A percentile compares a stretch with the other conserved stretches of the same genome.
Conservation (phyloP, 2,329 filamentous ascomycete species). For the Exophiala calicioides region DNA sequence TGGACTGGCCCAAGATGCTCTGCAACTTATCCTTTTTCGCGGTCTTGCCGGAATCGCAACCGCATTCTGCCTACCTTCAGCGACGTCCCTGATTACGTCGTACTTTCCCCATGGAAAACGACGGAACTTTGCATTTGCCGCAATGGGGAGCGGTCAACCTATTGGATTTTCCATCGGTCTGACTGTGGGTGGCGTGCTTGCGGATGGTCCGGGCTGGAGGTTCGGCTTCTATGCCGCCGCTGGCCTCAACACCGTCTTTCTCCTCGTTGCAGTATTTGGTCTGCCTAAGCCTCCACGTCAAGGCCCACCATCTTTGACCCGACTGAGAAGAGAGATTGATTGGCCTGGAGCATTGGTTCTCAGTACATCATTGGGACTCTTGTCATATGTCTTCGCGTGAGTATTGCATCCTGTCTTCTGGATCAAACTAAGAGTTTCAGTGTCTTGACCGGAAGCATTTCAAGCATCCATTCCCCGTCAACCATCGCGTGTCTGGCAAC, state of each 20-base stretch:
- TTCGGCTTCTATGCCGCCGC: conserved; percentile 54
- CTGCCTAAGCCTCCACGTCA: conserved; percentile 38
- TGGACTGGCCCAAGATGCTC: conserved; percentile 42
- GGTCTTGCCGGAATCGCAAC: conserved; percentile 49
- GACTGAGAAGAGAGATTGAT: conserved; percentile 50
- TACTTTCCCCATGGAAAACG: conserved; percentile 49
- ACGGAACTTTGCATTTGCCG: conserved; percentile 56
- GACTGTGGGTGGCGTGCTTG: conserved; percentile 52
- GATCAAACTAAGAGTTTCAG: background rate
- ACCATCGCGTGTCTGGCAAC: conserved; percentile 52
- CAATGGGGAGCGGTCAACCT: conserved; percentile 54
- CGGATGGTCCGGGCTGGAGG: conserved; percentile 53
- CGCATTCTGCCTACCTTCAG: conserved; percentile 52
- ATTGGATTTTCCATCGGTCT: conserved; percentile 56
- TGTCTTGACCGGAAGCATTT: conserved; percentile 16
- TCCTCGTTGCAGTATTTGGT: conserved; percentile 40
- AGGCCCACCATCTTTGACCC: conserved; percentile 29
- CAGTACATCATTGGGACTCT: conserved; percentile 50
- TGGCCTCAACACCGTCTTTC: conserved; percentile 44
- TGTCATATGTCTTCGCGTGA: conserved; percentile 55
- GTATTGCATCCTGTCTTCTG: conserved; percentile 26
- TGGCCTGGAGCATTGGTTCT: conserved; percentile 55
- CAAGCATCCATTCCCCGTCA: conserved; percentile 43
- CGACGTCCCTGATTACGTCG: conserved; percentile 52
- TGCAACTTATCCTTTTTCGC: conserved; percentile 51